Percentiles rank a stretch among this genome's conserved stretches.
These are phyloP conservation scores for Xanthoconium separans DNA, from an alignment of 1,284 basidiomycete species.

Conservation along the genomic window DNA sequence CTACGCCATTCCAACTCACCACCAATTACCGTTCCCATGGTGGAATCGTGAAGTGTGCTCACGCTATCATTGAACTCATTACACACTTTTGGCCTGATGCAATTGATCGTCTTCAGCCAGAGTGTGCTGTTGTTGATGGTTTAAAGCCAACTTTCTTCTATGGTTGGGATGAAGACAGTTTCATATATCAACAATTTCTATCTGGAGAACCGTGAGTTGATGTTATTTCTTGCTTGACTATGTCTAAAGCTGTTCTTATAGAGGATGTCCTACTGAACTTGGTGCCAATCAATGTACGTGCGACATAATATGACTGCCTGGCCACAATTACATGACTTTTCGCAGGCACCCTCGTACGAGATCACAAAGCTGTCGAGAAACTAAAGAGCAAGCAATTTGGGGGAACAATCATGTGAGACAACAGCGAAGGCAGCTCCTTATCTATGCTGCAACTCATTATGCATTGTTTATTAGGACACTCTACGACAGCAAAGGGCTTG, in stretches of 20 bases:
- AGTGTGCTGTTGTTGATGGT: conserved; percentile 60
- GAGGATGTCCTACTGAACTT: conserved; percentile 56
- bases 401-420: conserved; percentile 57
- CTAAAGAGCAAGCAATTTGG: conserved; percentile 53
- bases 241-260: conserved; percentile 4
- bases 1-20: conserved; percentile 57
- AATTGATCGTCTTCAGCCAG: conserved; percentile 59
- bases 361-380: conserved; percentile 49
- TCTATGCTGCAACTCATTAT: neutral
- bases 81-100: conserved; percentile 62
- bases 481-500: conserved; percentile 73
- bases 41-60: conserved; percentile 68
- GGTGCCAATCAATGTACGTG: conserved; percentile 65
- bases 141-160: conserved; percentile 59
- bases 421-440: neutral
- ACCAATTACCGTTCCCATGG: conserved; percentile 72
- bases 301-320: neutral
- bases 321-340: neutral
- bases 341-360: conserved; percentile 67
- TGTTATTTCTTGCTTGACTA: neutral
- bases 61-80: conserved; percentile 63
- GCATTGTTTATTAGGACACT: conserved; percentile 48
- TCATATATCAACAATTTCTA: conserved; percentile 57
- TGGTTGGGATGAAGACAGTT: conserved; percentile 51
- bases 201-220: conserved; percentile 45